These are phyloP conservation scores for Lecanicillium sp. DNA, from an alignment of 2,329 filamentous ascomycete species.

Conservation along the genomic window DNA sequence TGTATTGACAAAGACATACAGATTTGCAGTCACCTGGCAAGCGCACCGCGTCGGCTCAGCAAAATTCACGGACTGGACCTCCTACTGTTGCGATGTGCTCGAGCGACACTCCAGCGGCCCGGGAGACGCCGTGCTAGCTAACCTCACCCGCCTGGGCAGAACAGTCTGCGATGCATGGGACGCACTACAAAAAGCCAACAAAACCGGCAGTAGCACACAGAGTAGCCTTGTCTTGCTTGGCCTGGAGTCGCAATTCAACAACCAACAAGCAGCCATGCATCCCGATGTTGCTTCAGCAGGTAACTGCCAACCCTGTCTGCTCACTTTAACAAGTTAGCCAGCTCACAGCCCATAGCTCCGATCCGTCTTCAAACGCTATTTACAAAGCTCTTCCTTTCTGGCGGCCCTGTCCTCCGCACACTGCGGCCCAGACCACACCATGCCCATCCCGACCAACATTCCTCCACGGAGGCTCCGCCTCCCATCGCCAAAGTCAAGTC, in stretches of 20 bases:
- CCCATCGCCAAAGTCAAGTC: constrained; percentile 14
- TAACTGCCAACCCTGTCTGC: constrained; percentile 8
- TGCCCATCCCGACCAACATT: constrained; percentile 1
- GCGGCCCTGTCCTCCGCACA: constrained; percentile 25
- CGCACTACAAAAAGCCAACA: constrained; percentile 18
- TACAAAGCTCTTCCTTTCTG: constrained; percentile 29
- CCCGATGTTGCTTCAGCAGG: constrained; percentile 19
- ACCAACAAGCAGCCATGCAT: constrained; percentile 30
- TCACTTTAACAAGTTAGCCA: not conserved
- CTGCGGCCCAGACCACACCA: not conserved
- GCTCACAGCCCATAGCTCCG: constrained; percentile 15
- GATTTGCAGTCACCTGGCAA: constrained; percentile 31
- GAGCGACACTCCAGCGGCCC: constrained; percentile 25
- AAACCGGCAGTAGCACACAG: constrained; percentile 23
- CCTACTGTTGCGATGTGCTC: constrained; percentile 36
- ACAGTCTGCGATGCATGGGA: constrained; percentile 29
- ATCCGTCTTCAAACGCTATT: constrained; percentile 1
- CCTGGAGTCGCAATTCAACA: constrained; percentile 37
- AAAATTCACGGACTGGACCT: constrained; percentile 33
- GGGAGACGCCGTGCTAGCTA: constrained; percentile 34
- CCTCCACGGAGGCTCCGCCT: constrained; percentile 11
- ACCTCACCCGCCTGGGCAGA: constrained; percentile 34
- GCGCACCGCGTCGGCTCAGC: constrained; percentile 21
- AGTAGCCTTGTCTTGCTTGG: constrained; percentile 37
- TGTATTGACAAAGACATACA: no score